Percentiles rank a stretch among this genome's conserved stretches.
phyloP scores from a whole-genome alignment of 768 basidiomycete genomes.

The Butyriboletus loyo region DNA sequence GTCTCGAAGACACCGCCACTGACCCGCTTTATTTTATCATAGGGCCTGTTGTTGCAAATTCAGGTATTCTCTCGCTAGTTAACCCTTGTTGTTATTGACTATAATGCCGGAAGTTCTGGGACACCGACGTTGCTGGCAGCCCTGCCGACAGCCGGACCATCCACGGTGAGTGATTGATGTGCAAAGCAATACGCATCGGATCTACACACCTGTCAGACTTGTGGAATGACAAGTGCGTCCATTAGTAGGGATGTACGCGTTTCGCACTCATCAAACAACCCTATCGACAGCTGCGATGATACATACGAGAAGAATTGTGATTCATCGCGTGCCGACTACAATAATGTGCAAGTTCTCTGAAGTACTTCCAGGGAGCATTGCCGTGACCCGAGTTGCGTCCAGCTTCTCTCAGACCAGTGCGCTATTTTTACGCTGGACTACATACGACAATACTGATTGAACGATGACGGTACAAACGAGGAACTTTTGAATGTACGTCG shows the following conservation, averaged over 20 bases:
- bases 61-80: conserved; percentile 34
- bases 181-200: background rate
- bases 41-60: conserved; percentile 62
- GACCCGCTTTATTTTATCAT: background rate
- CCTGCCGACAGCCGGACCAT: conserved; percentile 72
- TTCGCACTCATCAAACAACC: background rate
- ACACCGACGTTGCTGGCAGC: conserved; percentile 59
- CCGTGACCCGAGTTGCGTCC: background rate
- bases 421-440: conserved; percentile 56
- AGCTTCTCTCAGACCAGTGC: conserved; percentile 59
- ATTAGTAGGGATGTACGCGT: background rate
- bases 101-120: conserved; percentile 57
- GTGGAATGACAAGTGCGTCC: conserved; percentile 61
- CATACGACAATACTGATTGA: conserved; percentile 64
- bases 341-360: conserved; percentile 32
- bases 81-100: background rate
- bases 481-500: conserved; percentile 63
- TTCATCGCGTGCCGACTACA: conserved; percentile 40
- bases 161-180: conserved; percentile 48
- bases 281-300: conserved; percentile 50
- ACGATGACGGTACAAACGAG: conserved; percentile 56
- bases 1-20: background rate
- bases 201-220: conserved; percentile 40
- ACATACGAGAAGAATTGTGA: conserved; percentile 37
- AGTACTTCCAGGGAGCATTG: background rate